Conservation (phyloP, 441 rosid species). For the Pelargonium cotyledonis region DNA sequence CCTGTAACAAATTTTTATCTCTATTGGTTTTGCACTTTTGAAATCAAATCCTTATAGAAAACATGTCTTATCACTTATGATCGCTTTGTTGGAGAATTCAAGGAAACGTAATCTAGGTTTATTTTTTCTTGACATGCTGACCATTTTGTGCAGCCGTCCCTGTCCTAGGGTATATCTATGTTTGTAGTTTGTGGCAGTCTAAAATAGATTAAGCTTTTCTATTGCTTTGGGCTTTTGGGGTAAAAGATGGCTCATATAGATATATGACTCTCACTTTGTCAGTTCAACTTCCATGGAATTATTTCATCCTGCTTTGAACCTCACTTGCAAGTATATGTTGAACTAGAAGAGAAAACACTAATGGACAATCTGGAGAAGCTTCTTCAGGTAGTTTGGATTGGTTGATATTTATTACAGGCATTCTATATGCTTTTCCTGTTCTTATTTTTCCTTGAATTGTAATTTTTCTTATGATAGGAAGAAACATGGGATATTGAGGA, state of each 20-base stretch:
- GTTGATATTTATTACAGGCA: conserved; percentile 13
- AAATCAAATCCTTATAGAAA: not conserved
- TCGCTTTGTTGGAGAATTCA: not conserved
- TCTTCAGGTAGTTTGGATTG: conserved; percentile 59
- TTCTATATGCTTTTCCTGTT: conserved; percentile 16
- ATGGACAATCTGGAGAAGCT: conserved; percentile 97
- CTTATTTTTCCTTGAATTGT: conserved; percentile 23
- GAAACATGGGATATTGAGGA: conserved; percentile 99
- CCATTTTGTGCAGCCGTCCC: not conserved
- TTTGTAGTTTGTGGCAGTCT: not conserved
- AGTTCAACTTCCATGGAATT: conserved; percentile 98
- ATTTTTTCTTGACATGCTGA: not conserved
- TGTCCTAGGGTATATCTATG: not conserved
- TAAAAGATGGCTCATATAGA: conserved; percentile 10
- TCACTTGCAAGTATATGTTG: conserved; percentile 78
- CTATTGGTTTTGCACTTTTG: not conserved
- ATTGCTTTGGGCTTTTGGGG: conserved; percentile 15
- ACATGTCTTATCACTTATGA: not conserved
- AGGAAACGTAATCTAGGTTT: not conserved
- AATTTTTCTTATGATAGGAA: conserved; percentile 45
- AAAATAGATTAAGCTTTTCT: conserved; percentile 4
- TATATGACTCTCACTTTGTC: conserved; percentile 29
- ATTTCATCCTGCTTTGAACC: conserved; percentile 99
- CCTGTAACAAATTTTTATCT: not conserved
- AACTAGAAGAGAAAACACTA: conserved; percentile 94